Evolutionary conservation across 129 eudicot species (phyloP).

Genomic region (Pittosporum tobira): DNA sequence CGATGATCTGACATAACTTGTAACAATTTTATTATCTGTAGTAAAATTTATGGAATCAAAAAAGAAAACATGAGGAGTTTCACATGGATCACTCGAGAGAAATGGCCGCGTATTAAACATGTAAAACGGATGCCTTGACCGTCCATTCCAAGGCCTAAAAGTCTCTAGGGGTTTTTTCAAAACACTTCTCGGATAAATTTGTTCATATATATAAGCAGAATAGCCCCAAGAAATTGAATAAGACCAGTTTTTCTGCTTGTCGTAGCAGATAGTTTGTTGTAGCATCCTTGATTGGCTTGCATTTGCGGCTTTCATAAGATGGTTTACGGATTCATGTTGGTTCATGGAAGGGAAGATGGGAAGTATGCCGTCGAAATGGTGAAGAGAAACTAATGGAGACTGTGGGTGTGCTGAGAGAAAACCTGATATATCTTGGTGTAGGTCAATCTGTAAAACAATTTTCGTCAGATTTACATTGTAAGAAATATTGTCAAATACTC

Average conservation of each 20-base stretch:
- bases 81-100: constrained; percentile 20
- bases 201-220: constrained; percentile 20
- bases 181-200: constrained; percentile 12
- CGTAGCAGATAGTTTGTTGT: constrained; percentile 30
- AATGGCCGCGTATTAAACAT: constrained; percentile 22
- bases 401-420: constrained; percentile 33
- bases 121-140: constrained; percentile 8
- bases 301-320: constrained; percentile 29
- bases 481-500: neutral
- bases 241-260: constrained; percentile 18
- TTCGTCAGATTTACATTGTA: too few species aligned
- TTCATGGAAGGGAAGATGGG: constrained; percentile 29
- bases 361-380: constrained; percentile 19
- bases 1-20: constrained; percentile 20
- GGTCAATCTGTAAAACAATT: constrained; percentile 24
- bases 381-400: constrained; percentile 22
- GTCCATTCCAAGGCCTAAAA: constrained; percentile 13
- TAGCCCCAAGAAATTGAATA: constrained; percentile 32
- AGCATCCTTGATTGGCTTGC: constrained; percentile 18
- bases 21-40: constrained; percentile 10
- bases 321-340: constrained; percentile 14
- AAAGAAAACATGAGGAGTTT: constrained; percentile 37
- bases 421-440: constrained; percentile 29
- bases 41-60: constrained; percentile 10
- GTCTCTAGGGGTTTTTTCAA: constrained; percentile 26